These are phyloP conservation scores for Thermothielavioides terrestris DNA, from an alignment of 495 filamentous ascomycete genomes.

Conservation along the genomic window DNA sequence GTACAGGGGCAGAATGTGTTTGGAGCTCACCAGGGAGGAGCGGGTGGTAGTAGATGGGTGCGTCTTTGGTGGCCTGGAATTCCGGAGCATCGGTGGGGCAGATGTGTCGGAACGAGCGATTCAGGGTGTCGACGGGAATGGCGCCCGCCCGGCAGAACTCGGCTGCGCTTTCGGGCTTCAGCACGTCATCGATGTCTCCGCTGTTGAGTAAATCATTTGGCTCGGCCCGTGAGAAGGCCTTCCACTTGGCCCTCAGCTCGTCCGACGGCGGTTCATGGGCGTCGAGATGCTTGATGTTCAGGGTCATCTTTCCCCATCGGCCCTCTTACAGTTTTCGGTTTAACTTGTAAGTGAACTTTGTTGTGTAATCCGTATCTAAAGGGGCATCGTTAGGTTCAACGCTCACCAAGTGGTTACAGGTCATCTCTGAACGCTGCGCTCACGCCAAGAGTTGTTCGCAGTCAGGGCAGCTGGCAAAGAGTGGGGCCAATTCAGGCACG, in stretches of 20 bases:
- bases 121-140: conserved; percentile 29
- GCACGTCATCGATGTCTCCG: conserved; percentile 37
- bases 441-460: no score
- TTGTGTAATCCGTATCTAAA: no score
- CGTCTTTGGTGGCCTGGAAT: conserved; percentile 19
- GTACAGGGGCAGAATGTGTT: not conserved
- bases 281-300: conserved; percentile 46
- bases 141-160: conserved; percentile 29
- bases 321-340: no score
- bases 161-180: conserved; percentile 18
- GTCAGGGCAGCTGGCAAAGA: not conserved
- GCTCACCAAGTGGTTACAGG: no score
- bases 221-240: conserved; percentile 40
- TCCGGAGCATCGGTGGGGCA: conserved; percentile 9
- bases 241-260: conserved; percentile 54
- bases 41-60: conserved; percentile 30
- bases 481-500: conserved; percentile 4
- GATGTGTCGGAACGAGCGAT: conserved; percentile 31
- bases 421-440: no score
- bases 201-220: conserved; percentile 30
- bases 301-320: conserved; percentile 34
- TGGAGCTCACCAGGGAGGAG: conserved; percentile 30
- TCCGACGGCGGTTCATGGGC: conserved; percentile 64
- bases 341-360: no score
- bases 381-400: not conserved